Percentiles rank a stretch among this genome's conserved stretches.
phyloP scores from a whole-genome alignment of 1,284 basidiomycete species.

The Termitomyces sp. region DNA sequence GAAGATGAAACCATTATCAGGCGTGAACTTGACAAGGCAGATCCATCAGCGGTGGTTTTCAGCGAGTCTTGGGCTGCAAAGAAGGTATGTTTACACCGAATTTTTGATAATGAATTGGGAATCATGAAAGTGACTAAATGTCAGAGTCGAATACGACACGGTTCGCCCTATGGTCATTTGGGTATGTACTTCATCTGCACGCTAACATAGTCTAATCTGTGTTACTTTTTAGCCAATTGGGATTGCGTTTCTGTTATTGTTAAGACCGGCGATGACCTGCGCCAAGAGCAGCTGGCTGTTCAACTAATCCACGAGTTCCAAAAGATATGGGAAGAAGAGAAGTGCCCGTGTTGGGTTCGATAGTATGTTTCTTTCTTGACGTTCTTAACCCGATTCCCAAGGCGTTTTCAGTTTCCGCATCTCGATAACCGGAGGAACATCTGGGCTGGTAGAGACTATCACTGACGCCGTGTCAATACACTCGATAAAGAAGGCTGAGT shows the following conservation, averaged over 20 bases:
- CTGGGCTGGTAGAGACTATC: conserved; percentile 92
- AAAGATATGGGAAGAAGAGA: conserved; percentile 93
- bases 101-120: background rate
- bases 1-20: conserved; percentile 93
- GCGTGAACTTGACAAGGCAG: conserved; percentile 92
- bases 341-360: conserved; percentile 85
- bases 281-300: conserved; percentile 97
- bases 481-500: conserved; percentile 98
- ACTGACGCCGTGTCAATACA: conserved; percentile 98
- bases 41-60: conserved; percentile 93
- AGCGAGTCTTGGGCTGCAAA: conserved; percentile 95
- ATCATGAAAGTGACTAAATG: background rate
- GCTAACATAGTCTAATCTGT: background rate
- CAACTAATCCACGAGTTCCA: conserved; percentile 94
- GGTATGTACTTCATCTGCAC: conserved; percentile 41
- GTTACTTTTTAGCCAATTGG: conserved; percentile 51
- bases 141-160: conserved; percentile 83
- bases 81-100: conserved; percentile 51
- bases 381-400: background rate
- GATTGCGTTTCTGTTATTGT: conserved; percentile 96
- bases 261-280: conserved; percentile 94
- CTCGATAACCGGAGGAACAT: conserved; percentile 88
- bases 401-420: conserved; percentile 63
- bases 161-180: conserved; percentile 94
- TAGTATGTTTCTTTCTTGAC: conserved; percentile 54